These are phyloP conservation scores for Allomyces macrogynus DNA, from an alignment of 192 early-diverging fungal genomes.

Conservation along the genomic window DNA sequence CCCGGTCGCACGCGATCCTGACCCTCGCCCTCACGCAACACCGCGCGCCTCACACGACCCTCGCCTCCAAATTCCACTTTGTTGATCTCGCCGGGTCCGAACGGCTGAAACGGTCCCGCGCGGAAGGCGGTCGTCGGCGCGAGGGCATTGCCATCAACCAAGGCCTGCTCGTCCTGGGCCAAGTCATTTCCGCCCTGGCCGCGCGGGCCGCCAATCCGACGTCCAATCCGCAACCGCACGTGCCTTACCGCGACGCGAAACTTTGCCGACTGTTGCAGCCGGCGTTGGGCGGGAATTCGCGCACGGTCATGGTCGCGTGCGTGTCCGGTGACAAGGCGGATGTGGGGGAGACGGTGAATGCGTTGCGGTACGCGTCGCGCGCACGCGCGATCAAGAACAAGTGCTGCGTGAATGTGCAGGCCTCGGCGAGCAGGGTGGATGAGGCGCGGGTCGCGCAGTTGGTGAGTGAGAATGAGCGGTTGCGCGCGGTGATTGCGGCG, in stretches of 20 bases:
- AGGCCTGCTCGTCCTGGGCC: slow-evolving; percentile 48
- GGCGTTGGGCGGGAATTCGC: slow-evolving; percentile 58
- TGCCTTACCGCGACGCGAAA: slow-evolving; percentile 59
- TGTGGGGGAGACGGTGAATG: slow-evolving; percentile 58
- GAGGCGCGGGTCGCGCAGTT: too few relatives aligned
- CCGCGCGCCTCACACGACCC: slow-evolving; percentile 14
- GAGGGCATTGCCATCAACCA: slow-evolving; percentile 64
- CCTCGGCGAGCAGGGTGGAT: too few relatives aligned
- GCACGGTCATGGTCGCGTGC: slow-evolving; percentile 61
- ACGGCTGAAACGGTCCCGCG: slow-evolving; percentile 36
- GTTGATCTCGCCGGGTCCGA: slow-evolving; percentile 63
- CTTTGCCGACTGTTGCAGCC: slow-evolving; percentile 49
- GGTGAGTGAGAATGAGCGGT: too few relatives aligned
- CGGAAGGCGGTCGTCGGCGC: slow-evolving; percentile 40
- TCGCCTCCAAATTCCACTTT: slow-evolving; percentile 37
- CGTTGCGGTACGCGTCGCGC: slow-evolving; percentile 54
- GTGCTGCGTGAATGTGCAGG: neutral
- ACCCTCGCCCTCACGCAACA: slow-evolving; percentile 30
- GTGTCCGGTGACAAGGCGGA: slow-evolving; percentile 40
- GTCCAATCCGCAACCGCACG: slow-evolving; percentile 27
- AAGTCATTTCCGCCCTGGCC: slow-evolving; percentile 52
- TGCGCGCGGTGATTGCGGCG: too few relatives aligned
- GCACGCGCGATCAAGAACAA: slow-evolving; percentile 50
- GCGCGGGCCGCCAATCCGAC: slow-evolving; percentile 12
- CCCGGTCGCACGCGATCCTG: slow-evolving; percentile 61